Evolutionary conservation across 345 rosid species (phyloP).

Genomic region (Rhizophora apiculata): DNA sequence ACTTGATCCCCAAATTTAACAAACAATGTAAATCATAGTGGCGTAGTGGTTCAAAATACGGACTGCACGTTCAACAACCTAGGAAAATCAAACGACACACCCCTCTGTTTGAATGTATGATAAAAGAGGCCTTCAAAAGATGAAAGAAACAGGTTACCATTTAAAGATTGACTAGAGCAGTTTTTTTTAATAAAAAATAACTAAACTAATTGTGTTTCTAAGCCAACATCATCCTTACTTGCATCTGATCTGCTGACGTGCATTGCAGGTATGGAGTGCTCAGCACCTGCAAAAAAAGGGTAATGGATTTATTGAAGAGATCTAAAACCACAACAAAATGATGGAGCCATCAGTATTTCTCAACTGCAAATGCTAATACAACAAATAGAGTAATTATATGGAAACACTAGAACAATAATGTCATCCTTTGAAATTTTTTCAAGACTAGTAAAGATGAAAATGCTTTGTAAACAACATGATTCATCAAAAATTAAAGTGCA

Average conservation of each 20-base stretch:
- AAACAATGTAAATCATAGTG: too few species aligned
- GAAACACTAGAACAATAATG: too few species aligned
- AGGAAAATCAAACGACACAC: too few species aligned
- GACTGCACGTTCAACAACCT: too few species aligned
- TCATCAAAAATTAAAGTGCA: too few species aligned
- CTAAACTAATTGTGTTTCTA: neutral
- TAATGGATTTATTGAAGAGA: neutral
- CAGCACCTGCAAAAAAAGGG: constrained; percentile 56
- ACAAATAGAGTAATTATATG: too few species aligned
- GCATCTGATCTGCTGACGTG: constrained; percentile 36
- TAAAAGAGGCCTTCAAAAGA: too few species aligned
- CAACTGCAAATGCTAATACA: neutral
- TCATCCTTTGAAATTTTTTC: too few species aligned
- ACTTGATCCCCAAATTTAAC: neutral
- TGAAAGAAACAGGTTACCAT: too few species aligned
- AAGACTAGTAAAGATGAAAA: neutral
- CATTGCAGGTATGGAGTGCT: constrained; percentile 93
- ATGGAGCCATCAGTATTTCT: neutral
- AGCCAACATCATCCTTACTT: constrained; percentile 42
- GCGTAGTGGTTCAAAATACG: neutral
- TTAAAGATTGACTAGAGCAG: too few species aligned
- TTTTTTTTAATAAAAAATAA: neutral
- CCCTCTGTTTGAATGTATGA: too few species aligned
- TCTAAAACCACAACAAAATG: neutral
- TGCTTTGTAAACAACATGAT: too few species aligned